Evolutionary conservation across 371 early-diverging fungal species (phyloP).

Genomic region (Funneliformis caledonium): DNA sequence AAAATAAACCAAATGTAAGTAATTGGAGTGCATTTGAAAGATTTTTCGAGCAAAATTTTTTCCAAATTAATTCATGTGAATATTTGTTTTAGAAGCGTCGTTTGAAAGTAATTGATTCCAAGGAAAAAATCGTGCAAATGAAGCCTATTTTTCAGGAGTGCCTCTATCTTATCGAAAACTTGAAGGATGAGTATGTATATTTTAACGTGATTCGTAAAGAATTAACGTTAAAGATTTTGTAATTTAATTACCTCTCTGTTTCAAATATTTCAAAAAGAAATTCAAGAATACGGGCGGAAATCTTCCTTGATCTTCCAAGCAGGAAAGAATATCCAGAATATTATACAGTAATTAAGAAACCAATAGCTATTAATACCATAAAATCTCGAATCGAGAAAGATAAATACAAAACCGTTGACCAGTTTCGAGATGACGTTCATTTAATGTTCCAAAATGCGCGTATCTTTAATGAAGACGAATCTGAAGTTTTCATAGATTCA

Average conservation of each 20-base stretch:
- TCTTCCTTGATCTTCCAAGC: constrained; percentile 79
- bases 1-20: neutral
- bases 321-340: constrained; percentile 82
- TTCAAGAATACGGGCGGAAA: constrained; percentile 59
- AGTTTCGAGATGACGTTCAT: constrained; percentile 65
- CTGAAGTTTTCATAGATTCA: constrained; percentile 81
- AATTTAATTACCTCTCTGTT: neutral
- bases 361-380: constrained; percentile 80
- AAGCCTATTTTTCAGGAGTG: constrained; percentile 55
- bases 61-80: neutral
- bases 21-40: neutral
- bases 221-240: neutral
- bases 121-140: constrained; percentile 37
- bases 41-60: neutral
- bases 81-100: neutral
- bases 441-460: constrained; percentile 84
- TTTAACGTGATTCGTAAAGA: neutral
- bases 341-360: constrained; percentile 82
- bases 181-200: constrained; percentile 40
- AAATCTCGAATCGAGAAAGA: constrained; percentile 62
- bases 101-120: neutral
- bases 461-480: constrained; percentile 79
- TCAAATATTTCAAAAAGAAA: constrained; percentile 35
- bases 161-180: constrained; percentile 59
- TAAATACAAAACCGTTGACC: constrained; percentile 56